phyloP scores from a whole-genome alignment of 140 eudicot species.

The Oenanthe javanica region DNA sequence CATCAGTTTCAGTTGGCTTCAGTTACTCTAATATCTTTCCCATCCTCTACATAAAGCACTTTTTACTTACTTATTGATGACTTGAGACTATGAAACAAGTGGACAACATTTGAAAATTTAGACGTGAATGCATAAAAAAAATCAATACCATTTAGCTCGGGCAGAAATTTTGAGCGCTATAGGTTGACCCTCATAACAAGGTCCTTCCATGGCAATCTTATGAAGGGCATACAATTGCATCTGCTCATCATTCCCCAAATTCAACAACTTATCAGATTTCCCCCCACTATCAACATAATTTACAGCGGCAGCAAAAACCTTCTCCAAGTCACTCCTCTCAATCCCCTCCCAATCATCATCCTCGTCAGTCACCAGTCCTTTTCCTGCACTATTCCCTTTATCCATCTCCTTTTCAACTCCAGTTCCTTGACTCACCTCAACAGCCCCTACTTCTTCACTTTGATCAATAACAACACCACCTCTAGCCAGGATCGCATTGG shows the following conservation, averaged over 20 bases:
- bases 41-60: neutral
- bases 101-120: neutral
- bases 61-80: neutral
- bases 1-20: neutral
- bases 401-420: constrained; percentile 4
- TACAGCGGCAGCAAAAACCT: constrained; percentile 50
- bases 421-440: neutral
- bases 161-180: constrained; percentile 65
- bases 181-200: constrained; percentile 76
- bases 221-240: constrained; percentile 76
- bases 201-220: constrained; percentile 76
- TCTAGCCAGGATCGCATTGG: constrained; percentile 16
- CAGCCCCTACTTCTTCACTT: constrained; percentile 9
- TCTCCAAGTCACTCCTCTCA: constrained; percentile 73
- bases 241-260: constrained; percentile 39
- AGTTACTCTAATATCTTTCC: neutral
- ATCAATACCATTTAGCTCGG: constrained; percentile 63
- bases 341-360: constrained; percentile 92
- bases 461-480: constrained; percentile 16
- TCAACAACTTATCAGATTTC: constrained; percentile 33
- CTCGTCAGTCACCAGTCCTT: constrained; percentile 30
- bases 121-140: constrained; percentile 4
- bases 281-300: constrained; percentile 36
- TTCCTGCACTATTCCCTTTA: constrained; percentile 21
- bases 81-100: neutral